Conservation (phyloP, 352 stramenopile species). For the Globisporangium cystogenes region DNA sequence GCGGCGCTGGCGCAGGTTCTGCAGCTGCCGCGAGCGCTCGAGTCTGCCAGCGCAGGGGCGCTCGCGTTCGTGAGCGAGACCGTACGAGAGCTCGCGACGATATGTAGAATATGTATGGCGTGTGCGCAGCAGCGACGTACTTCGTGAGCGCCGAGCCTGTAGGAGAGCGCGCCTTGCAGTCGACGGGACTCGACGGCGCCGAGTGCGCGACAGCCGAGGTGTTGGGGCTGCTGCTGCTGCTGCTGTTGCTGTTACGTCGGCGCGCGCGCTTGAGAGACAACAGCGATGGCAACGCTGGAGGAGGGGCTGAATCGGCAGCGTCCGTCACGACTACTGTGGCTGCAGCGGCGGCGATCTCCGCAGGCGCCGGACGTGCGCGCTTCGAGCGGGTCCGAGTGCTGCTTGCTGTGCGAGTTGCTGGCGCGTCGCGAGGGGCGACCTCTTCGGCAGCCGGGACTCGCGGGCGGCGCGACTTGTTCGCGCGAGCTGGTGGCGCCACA, state of each 20-base stretch:
- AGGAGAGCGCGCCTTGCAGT: background rate
- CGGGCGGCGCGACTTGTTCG: background rate
- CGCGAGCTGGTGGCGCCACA: background rate
- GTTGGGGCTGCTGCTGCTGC: background rate
- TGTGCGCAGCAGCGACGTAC: too few relatives aligned
- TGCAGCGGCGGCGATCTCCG: background rate
- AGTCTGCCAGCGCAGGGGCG: slow-evolving; percentile 7
- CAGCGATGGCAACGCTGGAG: background rate
- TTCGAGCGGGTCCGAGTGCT: background rate
- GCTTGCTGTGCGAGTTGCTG: background rate
- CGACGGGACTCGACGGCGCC: background rate
- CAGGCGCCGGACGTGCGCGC: too few relatives aligned
- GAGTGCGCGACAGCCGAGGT: background rate
- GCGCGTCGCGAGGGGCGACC: background rate
- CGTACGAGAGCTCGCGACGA: too few relatives aligned
- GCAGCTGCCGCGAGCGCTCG: slow-evolving; percentile 29
- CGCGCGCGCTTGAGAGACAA: background rate
- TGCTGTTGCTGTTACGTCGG: too few relatives aligned
- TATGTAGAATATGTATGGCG: too few relatives aligned
- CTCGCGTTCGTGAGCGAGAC: too few relatives aligned
- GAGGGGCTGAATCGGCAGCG: too few relatives aligned
- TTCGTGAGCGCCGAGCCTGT: background rate
- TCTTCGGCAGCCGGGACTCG: background rate
- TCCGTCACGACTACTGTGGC: background rate
- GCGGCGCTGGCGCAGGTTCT: slow-evolving; percentile 36